Percentiles rank a stretch among this genome's conserved stretches.
These are phyloP conservation scores for Nannizzia gypsea DNA, from an alignment of 2,329 filamentous ascomycete genomes.

Conservation along the genomic window DNA sequence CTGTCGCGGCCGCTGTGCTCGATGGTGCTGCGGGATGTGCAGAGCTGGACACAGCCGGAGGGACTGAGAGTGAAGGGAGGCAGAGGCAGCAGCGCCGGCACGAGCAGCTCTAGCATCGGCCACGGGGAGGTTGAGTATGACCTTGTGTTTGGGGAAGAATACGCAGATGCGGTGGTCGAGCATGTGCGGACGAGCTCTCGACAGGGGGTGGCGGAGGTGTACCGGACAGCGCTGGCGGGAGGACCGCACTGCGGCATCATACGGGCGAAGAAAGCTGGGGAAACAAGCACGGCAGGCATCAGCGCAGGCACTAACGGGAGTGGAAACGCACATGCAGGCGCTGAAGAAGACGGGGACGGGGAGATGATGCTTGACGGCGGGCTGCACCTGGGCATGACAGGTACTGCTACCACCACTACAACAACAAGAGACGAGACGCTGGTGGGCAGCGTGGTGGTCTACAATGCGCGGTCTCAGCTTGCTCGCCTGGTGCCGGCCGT, in stretches of 20 bases:
- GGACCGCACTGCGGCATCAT: slow-evolving; percentile 67
- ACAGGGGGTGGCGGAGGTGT: slow-evolving; percentile 70
- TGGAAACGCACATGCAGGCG: neutral
- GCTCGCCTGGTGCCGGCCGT: slow-evolving; percentile 59
- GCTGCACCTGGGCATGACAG: too few species aligned
- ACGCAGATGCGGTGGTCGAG: slow-evolving; percentile 58
- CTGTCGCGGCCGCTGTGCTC: slow-evolving; percentile 54
- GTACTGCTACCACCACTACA: too few species aligned
- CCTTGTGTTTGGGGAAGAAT: slow-evolving; percentile 67
- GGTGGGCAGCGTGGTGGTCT: slow-evolving; percentile 68
- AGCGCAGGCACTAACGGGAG: neutral
- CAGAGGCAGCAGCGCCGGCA: slow-evolving; percentile 48
- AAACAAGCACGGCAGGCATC: slow-evolving; percentile 36
- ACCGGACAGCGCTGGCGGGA: slow-evolving; percentile 61
- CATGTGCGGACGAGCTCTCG: slow-evolving; percentile 63
- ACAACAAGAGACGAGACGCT: slow-evolving; percentile 38
- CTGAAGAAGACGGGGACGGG: too few species aligned
- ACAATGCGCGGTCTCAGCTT: slow-evolving; percentile 56
- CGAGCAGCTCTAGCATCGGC: slow-evolving; percentile 49
- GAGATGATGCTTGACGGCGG: too few species aligned
- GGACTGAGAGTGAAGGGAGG: slow-evolving; percentile 63
- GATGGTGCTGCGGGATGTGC: slow-evolving; percentile 61
- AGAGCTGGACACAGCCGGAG: slow-evolving; percentile 62
- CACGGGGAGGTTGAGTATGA: slow-evolving; percentile 66
- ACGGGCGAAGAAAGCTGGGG: slow-evolving; percentile 48